These are phyloP conservation scores for Aegilops speltoides DNA, from an alignment of 176 grass and related monocot genomes.

Conservation along the genomic window DNA sequence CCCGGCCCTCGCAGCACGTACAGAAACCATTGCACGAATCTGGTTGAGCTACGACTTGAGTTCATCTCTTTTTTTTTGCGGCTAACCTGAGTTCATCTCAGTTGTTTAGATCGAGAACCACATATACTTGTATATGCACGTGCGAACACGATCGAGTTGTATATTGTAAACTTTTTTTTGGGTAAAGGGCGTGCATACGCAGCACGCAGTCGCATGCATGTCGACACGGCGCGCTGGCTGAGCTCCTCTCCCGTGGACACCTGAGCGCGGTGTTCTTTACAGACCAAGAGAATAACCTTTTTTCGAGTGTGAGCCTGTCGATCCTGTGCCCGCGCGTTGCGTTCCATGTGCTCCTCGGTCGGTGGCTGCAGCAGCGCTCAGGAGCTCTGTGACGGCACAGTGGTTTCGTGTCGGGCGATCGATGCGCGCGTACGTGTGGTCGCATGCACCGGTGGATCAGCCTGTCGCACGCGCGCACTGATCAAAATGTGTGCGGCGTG, in stretches of 20 bases:
- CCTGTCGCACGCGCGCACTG: too few relatives aligned
- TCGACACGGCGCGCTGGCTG: background rate
- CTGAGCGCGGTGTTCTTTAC: background rate
- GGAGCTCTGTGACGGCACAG: background rate
- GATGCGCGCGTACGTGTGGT: too few relatives aligned
- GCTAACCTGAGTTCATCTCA: background rate
- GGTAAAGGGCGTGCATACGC: background rate
- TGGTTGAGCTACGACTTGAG: background rate
- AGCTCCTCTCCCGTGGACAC: background rate
- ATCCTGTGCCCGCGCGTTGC: background rate
- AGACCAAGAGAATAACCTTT: background rate
- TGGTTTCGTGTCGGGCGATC: background rate
- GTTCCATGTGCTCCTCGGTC: background rate
- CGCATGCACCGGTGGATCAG: too few relatives aligned
- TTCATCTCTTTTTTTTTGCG: background rate
- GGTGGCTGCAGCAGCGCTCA: background rate
- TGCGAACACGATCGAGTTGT: background rate
- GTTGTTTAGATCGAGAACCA: background rate
- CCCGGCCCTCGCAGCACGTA: background rate
- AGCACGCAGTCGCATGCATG: background rate
- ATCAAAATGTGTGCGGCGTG: too few relatives aligned
- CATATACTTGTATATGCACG: background rate
- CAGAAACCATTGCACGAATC: background rate
- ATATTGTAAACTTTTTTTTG: too few relatives aligned
- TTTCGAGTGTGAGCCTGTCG: background rate